Conservation (phyloP, 108 stramenopile species). For the Nitzschia sp. region DNA sequence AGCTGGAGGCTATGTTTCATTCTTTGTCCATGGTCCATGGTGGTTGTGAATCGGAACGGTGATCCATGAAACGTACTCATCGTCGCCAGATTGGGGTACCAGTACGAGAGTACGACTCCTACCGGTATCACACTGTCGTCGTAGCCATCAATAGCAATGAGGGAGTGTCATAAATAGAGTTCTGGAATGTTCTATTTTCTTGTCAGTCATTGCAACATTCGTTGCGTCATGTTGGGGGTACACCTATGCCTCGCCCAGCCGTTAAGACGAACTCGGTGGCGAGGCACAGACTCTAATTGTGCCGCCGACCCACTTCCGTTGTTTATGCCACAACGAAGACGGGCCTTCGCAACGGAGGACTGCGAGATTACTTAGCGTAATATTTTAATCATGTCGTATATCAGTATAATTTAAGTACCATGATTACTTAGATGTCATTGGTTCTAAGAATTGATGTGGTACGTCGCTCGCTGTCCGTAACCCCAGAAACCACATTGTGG, state of each 20-base stretch:
- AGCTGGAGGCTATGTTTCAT: no score
- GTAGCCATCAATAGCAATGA: no score
- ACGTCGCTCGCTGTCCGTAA: background rate
- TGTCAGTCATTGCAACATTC: no score
- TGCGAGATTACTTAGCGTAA: background rate
- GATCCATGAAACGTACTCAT: no score
- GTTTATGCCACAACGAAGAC: background rate
- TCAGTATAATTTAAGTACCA: background rate
- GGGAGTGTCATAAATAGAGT: no score
- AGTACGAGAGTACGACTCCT: no score
- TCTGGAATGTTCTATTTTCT: no score
- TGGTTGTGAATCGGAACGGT: no score
- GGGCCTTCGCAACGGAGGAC: background rate
- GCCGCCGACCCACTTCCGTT: background rate
- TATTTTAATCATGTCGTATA: background rate
- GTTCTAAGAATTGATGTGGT: background rate
- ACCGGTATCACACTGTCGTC: no score
- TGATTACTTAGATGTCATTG: background rate
- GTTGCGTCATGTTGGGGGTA: background rate
- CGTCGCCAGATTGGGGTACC: no score
- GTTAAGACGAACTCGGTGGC: background rate
- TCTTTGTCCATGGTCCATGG: no score
- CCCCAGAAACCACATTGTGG: background rate
- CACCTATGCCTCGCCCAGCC: constrained; percentile 1
- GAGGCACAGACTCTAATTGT: background rate